Base-by-base conservation (phyloP, 2,329 filamentous ascomycete genomes). In the Talaromyces sp. region DNA sequence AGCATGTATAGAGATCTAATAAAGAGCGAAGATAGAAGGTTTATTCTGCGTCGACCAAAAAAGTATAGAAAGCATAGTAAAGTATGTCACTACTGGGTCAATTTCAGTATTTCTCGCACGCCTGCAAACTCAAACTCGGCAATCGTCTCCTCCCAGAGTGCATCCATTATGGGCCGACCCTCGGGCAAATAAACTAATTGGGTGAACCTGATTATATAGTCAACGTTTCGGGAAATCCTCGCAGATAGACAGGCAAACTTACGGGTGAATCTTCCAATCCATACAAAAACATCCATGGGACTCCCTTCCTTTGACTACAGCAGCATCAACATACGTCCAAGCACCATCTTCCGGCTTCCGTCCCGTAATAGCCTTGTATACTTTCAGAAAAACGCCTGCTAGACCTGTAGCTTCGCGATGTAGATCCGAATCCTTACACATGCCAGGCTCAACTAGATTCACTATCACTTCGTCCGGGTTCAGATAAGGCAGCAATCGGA, bases 361-460 rank as follows among this genome's bases (percentile, higher is more conserved):
- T 7, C 62, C 54, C 14, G 62, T 41, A 3, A 63, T 9, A 19
- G 27, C 54, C 35, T 63, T 63, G 19, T 48, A 63, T n/a, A 37
- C 47, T 0, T 24, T 10, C 4, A 59, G 52, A 41, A 63, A 63
- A 7, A 63, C 11, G 10, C 37, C 52, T 13, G 43, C 43, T 6
- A 2, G 10, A 2, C 19, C 43, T 1, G n/a, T 22, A 7, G 19
- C 43, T 22, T 52, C 45, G 83, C 62, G 84, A n/a, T 52, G 45
- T 16, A 85, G 71, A 0, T 71, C 68, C 0, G 83, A 84, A 1
- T 78, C 81, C 33, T 73, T 76, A 7, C 77, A 74, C 47, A 77
- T 72, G 0, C 79, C 82, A 1, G 82, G 83, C 22, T 82, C 81
- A 1, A 78, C 80, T 1, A 82, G 66, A 63, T 83, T 84, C 56